phyloP scores from a whole-genome alignment of 208 protist species.

The Leishmania major region DNA sequence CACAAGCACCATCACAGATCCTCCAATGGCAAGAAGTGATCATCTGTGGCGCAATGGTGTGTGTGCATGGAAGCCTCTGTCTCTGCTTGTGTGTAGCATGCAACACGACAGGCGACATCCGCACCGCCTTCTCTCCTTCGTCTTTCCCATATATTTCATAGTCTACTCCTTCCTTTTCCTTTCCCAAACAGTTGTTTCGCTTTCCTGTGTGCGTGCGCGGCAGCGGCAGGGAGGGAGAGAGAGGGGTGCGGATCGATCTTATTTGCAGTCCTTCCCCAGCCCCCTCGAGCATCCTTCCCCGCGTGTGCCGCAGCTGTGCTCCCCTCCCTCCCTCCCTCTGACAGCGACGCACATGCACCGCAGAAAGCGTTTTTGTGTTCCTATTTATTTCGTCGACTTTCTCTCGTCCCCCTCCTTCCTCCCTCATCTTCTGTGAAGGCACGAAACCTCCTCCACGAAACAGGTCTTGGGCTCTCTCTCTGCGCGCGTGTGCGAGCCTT shows the following conservation, averaged over 20 bases:
- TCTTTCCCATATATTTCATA: not conserved
- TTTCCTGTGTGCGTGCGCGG: not conserved
- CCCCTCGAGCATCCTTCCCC: not conserved
- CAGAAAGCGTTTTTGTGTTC: not conserved
- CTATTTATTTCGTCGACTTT: not conserved
- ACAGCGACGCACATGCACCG: not conserved
- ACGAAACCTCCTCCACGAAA: not conserved
- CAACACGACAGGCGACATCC: not conserved
- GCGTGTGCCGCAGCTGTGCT: not conserved
- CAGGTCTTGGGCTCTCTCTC: not conserved
- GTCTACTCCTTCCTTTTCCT: not conserved
- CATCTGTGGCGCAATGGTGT: not conserved
- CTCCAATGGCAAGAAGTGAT: slow-evolving; percentile 23
- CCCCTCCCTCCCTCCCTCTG: not conserved
- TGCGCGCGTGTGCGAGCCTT: not conserved
- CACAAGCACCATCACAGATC: slow-evolving; percentile 15
- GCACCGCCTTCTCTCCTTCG: not conserved
- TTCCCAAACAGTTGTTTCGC: not conserved
- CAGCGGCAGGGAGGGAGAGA: not conserved
- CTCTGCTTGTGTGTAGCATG: too few relatives aligned
- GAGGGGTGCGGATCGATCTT: not conserved
- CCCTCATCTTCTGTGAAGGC: not conserved
- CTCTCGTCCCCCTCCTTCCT: not conserved
- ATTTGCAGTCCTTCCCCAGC: not conserved
- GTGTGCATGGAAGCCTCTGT: not conserved